Base-by-base conservation (phyloP, 768 basidiomycete genomes). In the Pleurotus pulmonarius region DNA sequence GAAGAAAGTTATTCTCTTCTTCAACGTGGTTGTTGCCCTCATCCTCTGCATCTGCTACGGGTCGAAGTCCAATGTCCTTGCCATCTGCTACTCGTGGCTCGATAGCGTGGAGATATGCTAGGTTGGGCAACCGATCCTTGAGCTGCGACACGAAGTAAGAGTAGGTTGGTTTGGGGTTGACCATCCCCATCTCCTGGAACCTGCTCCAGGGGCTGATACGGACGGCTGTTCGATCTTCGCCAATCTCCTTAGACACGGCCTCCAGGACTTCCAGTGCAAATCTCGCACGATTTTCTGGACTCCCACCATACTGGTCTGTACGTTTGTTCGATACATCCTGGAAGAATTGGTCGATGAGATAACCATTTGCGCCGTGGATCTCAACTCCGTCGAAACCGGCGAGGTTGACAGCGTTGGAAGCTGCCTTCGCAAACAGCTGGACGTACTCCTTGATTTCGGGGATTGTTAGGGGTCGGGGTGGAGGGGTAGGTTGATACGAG, bases 271-370 rank as follows among this genome's bases (percentile, higher is more conserved):
- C 75, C 5, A 81, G 69, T 1, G 70, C 58, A 63, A 87, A 76
- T 2, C 81, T 72, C 15, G 67, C 63, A 11, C 84, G 71, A 61
- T 83, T 83, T 61, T 78, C 73, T 29, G 81, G 61, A 24, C 68
- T 68, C 2, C 86, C 86, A 2, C 85, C 86, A 61, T 81, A 87
- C 49, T 73, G 69, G 63, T 84, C 83, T 18, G 67, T 78, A 24
- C 83, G 72, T 41, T 71, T 69, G 64, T 84, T 85, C 0, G 70
- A 65, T 18, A 65, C 63, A 44, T 59, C 64, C 52, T 80, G 73
- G n/a, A 79, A 55, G 65, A 84, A 83, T 61, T 83, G 79, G 56
- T 83, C 76, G 5, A 78, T 12, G 18, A 78, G 58, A 60, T 72
- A 77, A 0, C 73, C 71, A 47, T 70, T 65, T 5, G 69, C 68